Evolutionary conservation across 805 yeast species (phyloP).

Genomic region (Candida michaelii): DNA sequence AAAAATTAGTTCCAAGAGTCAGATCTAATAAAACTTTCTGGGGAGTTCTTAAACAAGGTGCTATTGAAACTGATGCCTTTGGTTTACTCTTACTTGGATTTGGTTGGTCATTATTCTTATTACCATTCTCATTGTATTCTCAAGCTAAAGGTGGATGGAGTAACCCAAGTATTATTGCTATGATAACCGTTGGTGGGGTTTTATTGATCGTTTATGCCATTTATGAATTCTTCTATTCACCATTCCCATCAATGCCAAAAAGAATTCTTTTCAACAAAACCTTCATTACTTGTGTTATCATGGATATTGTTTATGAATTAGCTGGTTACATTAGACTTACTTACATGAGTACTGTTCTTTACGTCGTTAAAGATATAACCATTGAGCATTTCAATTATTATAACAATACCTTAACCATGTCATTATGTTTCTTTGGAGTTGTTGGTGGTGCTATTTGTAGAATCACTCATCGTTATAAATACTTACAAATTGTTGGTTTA

Average conservation of each 20-base stretch:
- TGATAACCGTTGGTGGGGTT: conserved; percentile 41
- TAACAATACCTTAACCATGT: conserved; percentile 37
- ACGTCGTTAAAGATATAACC: conserved; percentile 29
- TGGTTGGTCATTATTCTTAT: conserved; percentile 37
- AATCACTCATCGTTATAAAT: conserved; percentile 36
- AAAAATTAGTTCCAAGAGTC: conserved; percentile 10
- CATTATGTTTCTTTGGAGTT: conserved; percentile 38
- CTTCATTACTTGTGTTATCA: conserved; percentile 30
- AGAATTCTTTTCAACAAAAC: conserved; percentile 34
- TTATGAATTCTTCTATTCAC: conserved; percentile 26
- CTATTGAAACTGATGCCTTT: conserved; percentile 37
- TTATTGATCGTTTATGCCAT: conserved; percentile 31
- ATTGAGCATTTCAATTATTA: conserved; percentile 36
- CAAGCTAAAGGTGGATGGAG: conserved; percentile 33
- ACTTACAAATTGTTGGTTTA: conserved; percentile 32
- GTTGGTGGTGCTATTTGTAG: conserved; percentile 35
- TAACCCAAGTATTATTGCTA: conserved; percentile 43
- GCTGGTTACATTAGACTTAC: conserved; percentile 27
- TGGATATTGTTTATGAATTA: conserved; percentile 32
- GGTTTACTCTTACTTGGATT: conserved; percentile 39
- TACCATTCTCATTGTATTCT: conserved; percentile 38
- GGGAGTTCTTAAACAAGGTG: neutral
- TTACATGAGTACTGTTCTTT: conserved; percentile 36
- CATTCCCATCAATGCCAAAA: conserved; percentile 25
- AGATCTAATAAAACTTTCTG: neutral